Evolutionary conservation across 2,329 filamentous ascomycete species (phyloP).

Genomic region (Colletotrichum ledebouriae): DNA sequence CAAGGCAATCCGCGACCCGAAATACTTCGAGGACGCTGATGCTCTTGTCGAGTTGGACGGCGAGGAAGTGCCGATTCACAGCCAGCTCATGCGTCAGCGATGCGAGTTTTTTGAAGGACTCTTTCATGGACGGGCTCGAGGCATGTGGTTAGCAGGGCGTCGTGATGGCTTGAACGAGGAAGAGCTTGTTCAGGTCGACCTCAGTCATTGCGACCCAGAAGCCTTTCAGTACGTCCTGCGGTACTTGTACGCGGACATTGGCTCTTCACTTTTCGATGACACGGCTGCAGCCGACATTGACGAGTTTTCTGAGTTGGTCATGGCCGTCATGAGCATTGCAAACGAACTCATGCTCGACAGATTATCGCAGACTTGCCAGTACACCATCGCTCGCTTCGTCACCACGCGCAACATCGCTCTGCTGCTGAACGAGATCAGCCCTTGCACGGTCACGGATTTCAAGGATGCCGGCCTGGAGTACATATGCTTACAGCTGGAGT

Average conservation of each 20-base stretch:
- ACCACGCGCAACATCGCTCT: constrained; percentile 87
- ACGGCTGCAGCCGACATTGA: constrained; percentile 80
- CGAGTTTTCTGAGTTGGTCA: constrained; percentile 87
- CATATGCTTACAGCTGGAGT: constrained; percentile 90
- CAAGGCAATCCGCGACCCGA: constrained; percentile 74
- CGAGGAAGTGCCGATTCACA: constrained; percentile 80
- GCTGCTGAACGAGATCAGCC: constrained; percentile 87
- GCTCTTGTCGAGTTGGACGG: constrained; percentile 83
- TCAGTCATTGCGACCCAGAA: constrained; percentile 81
- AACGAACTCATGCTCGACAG: constrained; percentile 97
- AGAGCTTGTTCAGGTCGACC: constrained; percentile 76
- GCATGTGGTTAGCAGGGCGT: constrained; percentile 84
- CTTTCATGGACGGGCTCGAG: constrained; percentile 88
- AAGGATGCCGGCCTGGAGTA: constrained; percentile 92
- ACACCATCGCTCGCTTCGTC: constrained; percentile 85
- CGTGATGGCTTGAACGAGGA: constrained; percentile 58
- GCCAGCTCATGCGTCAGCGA: constrained; percentile 81
- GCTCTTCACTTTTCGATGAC: constrained; percentile 84
- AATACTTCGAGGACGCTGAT: constrained; percentile 85
- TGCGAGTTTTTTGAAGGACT: constrained; percentile 94
- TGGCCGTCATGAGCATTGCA: constrained; percentile 90
- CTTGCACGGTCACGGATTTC: constrained; percentile 86
- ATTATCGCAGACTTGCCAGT: constrained; percentile 90
- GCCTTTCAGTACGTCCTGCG: constrained; percentile 84
- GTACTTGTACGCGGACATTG: constrained; percentile 87